Evolutionary conservation across 805 yeast species (phyloP), one percentile per base, ranked within the genome.

Genomic region (Schizosaccharomyces japonicus): DNA sequence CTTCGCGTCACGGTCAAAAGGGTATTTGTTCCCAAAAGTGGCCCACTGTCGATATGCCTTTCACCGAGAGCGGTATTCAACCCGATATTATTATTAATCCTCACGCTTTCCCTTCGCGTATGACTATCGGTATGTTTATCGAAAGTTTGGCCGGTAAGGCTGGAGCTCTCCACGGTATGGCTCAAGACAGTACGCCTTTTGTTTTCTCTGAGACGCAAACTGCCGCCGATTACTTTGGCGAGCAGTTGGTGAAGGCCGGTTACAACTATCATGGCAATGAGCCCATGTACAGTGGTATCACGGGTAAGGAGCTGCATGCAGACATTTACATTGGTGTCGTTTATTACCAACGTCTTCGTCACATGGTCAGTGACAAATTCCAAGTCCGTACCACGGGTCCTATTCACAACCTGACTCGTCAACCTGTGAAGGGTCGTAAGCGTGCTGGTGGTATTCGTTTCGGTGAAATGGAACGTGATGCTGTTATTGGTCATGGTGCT

Each of bases 401-500:
- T 5, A 96, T 90, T 26, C 87, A 87, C 64, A 75, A 90, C 32
- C 72, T 90, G 61, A 90, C 96, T 15, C 84, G 87, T 95, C 98
- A 90, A 71, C 98, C 98, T 36, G 98, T 90, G 49, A 90, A 90
- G 68, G 98, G 98, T 58, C 79, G 98, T 68, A 90, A 90, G 77
- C 76, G 96, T 68, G 76, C 80, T 54, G 98, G 98, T 66, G 98
- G 98, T 79, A 90, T 90, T 56, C 92, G 98, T 72, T 93, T 90
- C 34, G 98, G 98, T 63, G 98, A 90, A 65, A 90, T 90, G 98
- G 98, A 90, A 67, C 80, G 98, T 67, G 98, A 90, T 72, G 98
- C 98, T 1, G 69, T 90, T 57, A 84, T 90, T 63, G 98, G 96
- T 50, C 98, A 90, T 60, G 98, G 98, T 65, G 80, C 98, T 5